These are phyloP conservation scores for Friedmanniomyces simplex DNA, from an alignment of 495 filamentous ascomycete species.

Conservation along the genomic window DNA sequence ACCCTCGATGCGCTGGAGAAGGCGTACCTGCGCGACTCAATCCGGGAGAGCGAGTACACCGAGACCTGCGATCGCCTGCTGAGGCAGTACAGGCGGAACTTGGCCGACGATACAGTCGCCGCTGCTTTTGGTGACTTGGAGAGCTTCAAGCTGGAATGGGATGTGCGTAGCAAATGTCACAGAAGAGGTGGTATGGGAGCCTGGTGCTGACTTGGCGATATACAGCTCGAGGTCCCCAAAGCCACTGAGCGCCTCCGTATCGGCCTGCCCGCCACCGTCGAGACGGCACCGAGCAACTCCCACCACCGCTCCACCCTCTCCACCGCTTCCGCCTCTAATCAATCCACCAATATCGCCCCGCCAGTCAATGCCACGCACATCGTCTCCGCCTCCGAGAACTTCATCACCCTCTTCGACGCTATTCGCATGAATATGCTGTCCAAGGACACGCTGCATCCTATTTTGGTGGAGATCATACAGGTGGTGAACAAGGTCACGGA, in stretches of 20 bases:
- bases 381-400: constrained; percentile 83
- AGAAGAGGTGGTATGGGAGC: not conserved
- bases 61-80: constrained; percentile 86
- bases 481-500: constrained; percentile 93
- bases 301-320: constrained; percentile 37
- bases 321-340: constrained; percentile 9
- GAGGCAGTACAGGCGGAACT: constrained; percentile 92
- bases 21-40: constrained; percentile 94
- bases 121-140: constrained; percentile 78
- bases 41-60: constrained; percentile 83
- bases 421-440: constrained; percentile 77
- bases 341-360: constrained; percentile 34
- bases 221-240: constrained; percentile 82
- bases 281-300: constrained; percentile 37
- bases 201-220: not conserved
- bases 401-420: constrained; percentile 96
- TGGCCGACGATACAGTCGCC: constrained; percentile 76
- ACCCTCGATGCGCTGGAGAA: constrained; percentile 93
- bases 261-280: constrained; percentile 63
- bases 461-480: constrained; percentile 89
- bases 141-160: constrained; percentile 87
- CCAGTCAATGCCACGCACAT: constrained; percentile 57
- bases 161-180: constrained; percentile 45
- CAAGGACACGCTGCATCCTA: constrained; percentile 90
- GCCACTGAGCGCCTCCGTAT: constrained; percentile 88